Conservation (phyloP, 2,329 filamentous ascomycete genomes). For the Colletotrichum somersetense region DNA sequence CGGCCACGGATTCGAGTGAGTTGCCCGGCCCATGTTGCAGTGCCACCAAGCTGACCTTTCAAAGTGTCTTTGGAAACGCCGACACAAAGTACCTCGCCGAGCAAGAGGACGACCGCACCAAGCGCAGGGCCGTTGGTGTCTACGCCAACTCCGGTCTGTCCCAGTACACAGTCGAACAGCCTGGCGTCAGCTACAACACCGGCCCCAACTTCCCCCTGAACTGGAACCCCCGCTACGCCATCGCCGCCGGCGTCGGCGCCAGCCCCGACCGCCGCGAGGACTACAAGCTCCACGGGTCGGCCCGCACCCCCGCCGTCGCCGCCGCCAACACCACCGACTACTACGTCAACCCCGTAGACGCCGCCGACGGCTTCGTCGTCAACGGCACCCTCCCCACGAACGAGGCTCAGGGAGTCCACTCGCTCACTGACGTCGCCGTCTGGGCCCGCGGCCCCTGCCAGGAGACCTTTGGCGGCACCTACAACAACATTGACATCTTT, state of each 20-base stretch:
- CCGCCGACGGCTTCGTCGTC: slow-evolving; percentile 74
- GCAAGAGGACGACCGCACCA: slow-evolving; percentile 75
- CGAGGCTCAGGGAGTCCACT: slow-evolving; percentile 79
- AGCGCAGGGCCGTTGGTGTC: slow-evolving; percentile 80
- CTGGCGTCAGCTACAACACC: slow-evolving; percentile 76
- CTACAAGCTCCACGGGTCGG: slow-evolving; percentile 76
- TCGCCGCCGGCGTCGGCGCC: slow-evolving; percentile 79
- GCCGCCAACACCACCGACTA: slow-evolving; percentile 66
- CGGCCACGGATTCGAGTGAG: slow-evolving; percentile 84
- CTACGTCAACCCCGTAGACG: slow-evolving; percentile 77
- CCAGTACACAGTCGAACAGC: slow-evolving; percentile 74
- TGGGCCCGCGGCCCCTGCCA: slow-evolving; percentile 85
- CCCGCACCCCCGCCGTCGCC: slow-evolving; percentile 68
- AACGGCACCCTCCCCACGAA: slow-evolving; percentile 79
- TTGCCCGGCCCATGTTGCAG: neutral
- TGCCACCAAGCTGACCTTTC: neutral
- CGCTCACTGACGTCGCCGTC: slow-evolving; percentile 81
- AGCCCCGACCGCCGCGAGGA: slow-evolving; percentile 82
- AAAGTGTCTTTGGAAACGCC: slow-evolving; percentile 79
- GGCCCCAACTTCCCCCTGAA: slow-evolving; percentile 83
- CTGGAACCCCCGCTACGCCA: slow-evolving; percentile 87
- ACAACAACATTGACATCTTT: slow-evolving; percentile 79
- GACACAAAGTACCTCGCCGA: slow-evolving; percentile 82
- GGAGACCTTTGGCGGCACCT: slow-evolving; percentile 79
- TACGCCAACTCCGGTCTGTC: slow-evolving; percentile 81